Base-by-base conservation (phyloP, 805 yeast genomes). In the Candida patagonica region DNA sequence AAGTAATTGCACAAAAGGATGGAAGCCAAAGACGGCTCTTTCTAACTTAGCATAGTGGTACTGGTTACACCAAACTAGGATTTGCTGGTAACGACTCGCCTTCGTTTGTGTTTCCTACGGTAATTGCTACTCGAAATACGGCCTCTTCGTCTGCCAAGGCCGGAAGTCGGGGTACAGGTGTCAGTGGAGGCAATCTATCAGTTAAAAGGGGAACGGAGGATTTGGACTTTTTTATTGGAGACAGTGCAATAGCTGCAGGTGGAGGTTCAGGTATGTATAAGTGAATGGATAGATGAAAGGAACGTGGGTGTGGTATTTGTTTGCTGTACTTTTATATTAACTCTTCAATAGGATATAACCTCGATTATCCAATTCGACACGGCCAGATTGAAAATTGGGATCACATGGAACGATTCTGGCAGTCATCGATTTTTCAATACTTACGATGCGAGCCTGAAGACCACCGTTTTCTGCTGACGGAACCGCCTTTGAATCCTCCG, bases 301-400 rank as follows among this genome's bases (percentile, higher is more conserved):
- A n/a, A n/a, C n/a, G n/a, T n/a, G n/a, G n/a, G n/a, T n/a, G n/a
- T n/a, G n/a, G n/a, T n/a, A n/a, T n/a, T n/a, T n/a, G n/a, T n/a
- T n/a, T n/a, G n/a, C 15, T 21, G 8, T 12, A 9, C 15, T n/a
- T n/a, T n/a, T n/a, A n/a, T n/a, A n/a, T 15, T 16, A 27, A 16
- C 44, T 27, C 38, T 29, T 30, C 5, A 17, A 9, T 13, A 47
- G 70, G 85, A 22, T 92, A 92, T 63, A 80, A 88, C 22, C 67
- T 92, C 43, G 75, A 78, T 47, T 92, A 92, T 56, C 98, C 98
- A 15, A 87, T 92, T 45, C 81, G 87, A 62, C 98, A 92, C 58
- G 98, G 98, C 20, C 98, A 92, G 68, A 82, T 92, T 47, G 98
- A 92, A 62, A 86, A 92, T 62, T 92, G 98, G 98, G 98, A 92